Evolutionary conservation across 257 asterid genomes (phyloP).

Genomic region (Solanum ahanhuiri): DNA sequence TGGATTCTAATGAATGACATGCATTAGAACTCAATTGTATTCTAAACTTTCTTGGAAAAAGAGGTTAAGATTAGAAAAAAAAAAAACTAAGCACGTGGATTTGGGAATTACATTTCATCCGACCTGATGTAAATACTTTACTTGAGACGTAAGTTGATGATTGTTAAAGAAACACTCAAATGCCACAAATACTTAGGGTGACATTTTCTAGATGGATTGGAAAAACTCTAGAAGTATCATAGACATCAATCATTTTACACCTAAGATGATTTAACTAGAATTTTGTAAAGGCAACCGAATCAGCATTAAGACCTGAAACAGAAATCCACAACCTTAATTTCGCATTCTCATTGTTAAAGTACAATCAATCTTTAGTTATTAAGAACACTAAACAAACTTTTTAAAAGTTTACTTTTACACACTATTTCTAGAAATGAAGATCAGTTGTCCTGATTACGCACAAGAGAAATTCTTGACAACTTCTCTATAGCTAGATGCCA

Average conservation of each 20-base stretch:
- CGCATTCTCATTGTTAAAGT: not conserved
- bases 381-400: no score
- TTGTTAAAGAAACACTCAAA: not conserved
- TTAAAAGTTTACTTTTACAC: not conserved
- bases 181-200: not conserved
- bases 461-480: not conserved
- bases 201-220: not conserved
- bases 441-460: not conserved
- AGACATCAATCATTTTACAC: not conserved
- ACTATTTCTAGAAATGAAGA: not conserved
- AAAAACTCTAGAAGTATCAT: not conserved
- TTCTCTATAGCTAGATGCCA: not conserved
- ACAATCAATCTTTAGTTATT: not conserved
- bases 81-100: not conserved
- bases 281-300: not conserved
- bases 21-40: not conserved
- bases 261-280: no score
- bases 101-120: not conserved
- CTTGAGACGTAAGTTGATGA: not conserved
- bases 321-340: not conserved
- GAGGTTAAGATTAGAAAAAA: not conserved
- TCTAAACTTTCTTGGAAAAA: not conserved
- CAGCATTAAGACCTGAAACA: no score
- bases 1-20: not conserved
- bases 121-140: no score